Base-by-base conservation (phyloP, 768 basidiomycete genomes). In the Infundibulicybe gibba region DNA sequence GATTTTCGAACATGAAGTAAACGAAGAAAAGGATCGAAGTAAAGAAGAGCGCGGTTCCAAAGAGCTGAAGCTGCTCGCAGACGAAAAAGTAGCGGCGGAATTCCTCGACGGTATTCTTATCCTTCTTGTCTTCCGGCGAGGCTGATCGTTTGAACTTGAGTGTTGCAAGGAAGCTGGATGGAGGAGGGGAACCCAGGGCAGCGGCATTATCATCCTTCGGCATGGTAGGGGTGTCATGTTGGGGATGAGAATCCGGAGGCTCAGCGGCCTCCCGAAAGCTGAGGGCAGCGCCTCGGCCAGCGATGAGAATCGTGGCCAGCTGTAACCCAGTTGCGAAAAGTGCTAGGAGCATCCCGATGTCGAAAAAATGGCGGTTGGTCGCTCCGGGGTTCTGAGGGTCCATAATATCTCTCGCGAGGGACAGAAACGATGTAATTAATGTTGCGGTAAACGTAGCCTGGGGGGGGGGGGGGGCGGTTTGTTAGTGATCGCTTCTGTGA, bases 11-110 rank as follows among this genome's bases (percentile, higher is more conserved):
- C 19, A 66, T 61, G 32, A 61, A 47, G 49, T 65, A 68, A n/a
- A 53, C 56, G 42, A 64, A 48, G 31, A 63, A 52, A 17, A 55
- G 21, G 12, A 64, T 48, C 1, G 66, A 52, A 1, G 64, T 49
- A 17, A 61, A 45, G 41, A 65, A 62, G 2, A 66, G 38, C 0
- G 62, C 14, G 2, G 59, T 62, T 2, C 59, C 65, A 3, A 62
- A 39, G 10, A 65, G 51, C 45, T 69, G 66, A 25, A 69, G 56
- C 35, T 69, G 65, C 35, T 61, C 62, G 48, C 61, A 66, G 6
- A 62, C 52, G 6, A 43, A 50, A 9, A 64, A 55, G 39, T 62
- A 63, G 46, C 58, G 57, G 11, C 50, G 54, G 51, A 65, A 64
- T 44, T 62, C 63, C 15, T 51, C 46, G 2, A 56, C n/a, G 44